Base-by-base conservation (phyloP, 495 filamentous ascomycete genomes). In the Chaetomium cochliodes region DNA sequence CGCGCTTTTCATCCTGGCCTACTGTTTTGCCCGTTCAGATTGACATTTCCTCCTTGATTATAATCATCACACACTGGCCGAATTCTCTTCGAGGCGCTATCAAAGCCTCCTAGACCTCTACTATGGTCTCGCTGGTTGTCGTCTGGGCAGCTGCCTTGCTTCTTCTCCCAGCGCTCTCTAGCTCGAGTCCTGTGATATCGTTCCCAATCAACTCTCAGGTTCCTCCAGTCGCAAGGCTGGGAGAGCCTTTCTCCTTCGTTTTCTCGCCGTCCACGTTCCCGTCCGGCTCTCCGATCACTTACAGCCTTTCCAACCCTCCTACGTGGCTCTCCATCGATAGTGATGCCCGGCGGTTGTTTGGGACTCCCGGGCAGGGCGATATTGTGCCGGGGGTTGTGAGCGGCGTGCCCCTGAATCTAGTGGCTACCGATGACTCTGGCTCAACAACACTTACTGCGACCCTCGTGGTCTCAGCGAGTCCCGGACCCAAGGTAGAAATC, bases 191-290 rank as follows among this genome's bases (percentile, higher is more conserved):
- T 59, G 65, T 72, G 60, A 78, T 87, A 56, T 83, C 84, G 42
- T 88, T 91, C 58, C 89, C 89, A 0, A 81, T 93, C 67, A 92
- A 92, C 73, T 82, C 89, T 6, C 90, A 94, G 70, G 81, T 92
- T 13, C 90, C 90, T 44, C 88, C 88, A 5, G 87, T 92, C 58
- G 91, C 89, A 4, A 84, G 88, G 60, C 79, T 88, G 7, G 82
- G 81, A 11, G 66, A 88, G 65, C 77, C 80, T 0, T 93, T 88
- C 74, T 78, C 75, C 42, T 93, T 92, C 75, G 77, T 80, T 44
- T 89, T 93, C 72, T 86, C 89, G 5, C 75, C 79, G 16, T 82
- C 86, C 47, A 92, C 90, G 0, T 92, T 93, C 73, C 72, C 80
- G 39, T 85, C 86, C 1, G 70, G 75, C 54, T 74, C 73, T 0